Evolutionary conservation across 2,329 filamentous ascomycete genomes (phyloP).

Genomic region (Colletotrichum aenigma): DNA sequence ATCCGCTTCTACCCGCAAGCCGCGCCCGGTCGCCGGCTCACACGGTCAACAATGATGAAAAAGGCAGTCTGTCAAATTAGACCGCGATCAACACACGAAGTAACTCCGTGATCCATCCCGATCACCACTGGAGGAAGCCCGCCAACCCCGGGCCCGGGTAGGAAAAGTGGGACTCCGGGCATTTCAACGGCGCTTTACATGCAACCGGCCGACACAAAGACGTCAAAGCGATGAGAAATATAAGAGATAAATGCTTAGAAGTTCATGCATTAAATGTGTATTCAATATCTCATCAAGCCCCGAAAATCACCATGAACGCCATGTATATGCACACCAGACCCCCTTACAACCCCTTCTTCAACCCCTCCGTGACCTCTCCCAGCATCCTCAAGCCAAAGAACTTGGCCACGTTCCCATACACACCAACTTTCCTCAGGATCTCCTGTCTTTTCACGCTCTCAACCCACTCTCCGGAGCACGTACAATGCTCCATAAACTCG

Average conservation of each 20-base stretch:
- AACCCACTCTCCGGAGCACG: conserved; percentile 86
- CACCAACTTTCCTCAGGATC: conserved; percentile 66
- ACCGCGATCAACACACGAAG: too few relatives aligned
- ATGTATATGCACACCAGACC: not conserved
- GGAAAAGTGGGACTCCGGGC: not conserved
- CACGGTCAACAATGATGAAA: rapidly evolving
- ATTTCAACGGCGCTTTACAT: not conserved
- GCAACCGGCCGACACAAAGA: not conserved
- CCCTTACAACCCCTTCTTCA: conserved; percentile 51
- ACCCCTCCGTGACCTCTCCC: conserved; percentile 71
- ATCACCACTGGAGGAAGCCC: not conserved
- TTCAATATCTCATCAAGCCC: not conserved
- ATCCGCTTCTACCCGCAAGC: not conserved
- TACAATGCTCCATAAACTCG: conserved; percentile 96
- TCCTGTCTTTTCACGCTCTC: conserved; percentile 72
- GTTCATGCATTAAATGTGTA: not conserved
- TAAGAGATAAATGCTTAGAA: not conserved
- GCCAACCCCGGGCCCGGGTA: not conserved
- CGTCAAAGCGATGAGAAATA: not conserved
- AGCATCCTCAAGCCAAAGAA: conserved; percentile 87
- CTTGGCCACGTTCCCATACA: conserved; percentile 76
- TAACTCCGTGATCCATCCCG: not conserved
- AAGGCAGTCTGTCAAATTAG: too few relatives aligned
- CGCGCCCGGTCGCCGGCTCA: too few relatives aligned
- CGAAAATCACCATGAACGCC: not conserved